Evolutionary conservation across 73 alveolate species (phyloP).

Genomic region (Paramecium pentaurelia): DNA sequence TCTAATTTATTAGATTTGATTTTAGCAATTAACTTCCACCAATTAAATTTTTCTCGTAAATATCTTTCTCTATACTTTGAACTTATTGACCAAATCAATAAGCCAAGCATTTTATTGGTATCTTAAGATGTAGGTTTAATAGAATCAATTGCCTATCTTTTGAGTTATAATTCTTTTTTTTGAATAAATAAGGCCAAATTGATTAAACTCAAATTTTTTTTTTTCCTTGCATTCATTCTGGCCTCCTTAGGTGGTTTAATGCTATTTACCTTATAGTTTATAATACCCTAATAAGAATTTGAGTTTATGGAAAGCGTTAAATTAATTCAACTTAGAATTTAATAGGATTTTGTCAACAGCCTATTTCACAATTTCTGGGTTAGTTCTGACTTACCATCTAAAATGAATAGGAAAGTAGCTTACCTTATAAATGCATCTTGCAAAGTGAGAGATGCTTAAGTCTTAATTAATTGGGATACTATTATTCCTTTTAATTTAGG

Average conservation of each 20-base stretch:
- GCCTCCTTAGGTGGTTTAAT: neutral
- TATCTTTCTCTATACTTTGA: neutral
- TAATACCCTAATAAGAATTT: neutral
- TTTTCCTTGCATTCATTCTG: neutral
- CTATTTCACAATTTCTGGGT: neutral
- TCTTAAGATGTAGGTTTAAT: neutral
- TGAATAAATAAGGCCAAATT: neutral
- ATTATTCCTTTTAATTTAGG: neutral
- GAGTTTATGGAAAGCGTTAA: neutral
- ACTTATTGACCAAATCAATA: neutral
- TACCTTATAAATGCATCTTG: slow-evolving; percentile 29
- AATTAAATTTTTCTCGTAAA: neutral
- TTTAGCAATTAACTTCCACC: slow-evolving; percentile 6
- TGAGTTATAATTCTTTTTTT: neutral
- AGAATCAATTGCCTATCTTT: neutral
- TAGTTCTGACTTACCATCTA: slow-evolving; percentile 35
- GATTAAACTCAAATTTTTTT: neutral
- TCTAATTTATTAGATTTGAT: neutral
- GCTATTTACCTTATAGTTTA: neutral
- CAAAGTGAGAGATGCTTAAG: neutral
- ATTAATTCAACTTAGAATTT: neutral
- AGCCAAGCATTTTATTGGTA: neutral
- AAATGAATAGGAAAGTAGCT: neutral
- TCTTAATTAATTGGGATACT: neutral
- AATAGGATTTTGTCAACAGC: slow-evolving; percentile 20